These are phyloP conservation scores for Aspergillus quadrilineatus DNA, from an alignment of 2,329 filamentous ascomycete species.

Conservation along the genomic window DNA sequence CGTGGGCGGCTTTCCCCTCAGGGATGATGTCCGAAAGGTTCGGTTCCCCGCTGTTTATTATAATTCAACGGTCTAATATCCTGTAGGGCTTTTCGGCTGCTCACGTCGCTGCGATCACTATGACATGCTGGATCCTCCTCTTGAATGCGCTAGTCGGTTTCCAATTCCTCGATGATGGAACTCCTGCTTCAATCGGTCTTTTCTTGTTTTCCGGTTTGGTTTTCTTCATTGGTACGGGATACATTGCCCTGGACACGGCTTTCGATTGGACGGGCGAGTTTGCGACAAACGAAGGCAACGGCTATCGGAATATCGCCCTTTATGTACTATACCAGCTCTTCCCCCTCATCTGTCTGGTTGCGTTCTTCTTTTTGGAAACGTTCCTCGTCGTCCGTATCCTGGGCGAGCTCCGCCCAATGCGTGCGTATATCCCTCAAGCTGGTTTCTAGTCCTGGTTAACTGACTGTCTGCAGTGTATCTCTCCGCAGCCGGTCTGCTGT, in stretches of 20 bases:
- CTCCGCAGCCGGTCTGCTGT: slow-evolving; percentile 69
- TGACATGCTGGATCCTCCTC: slow-evolving; percentile 86
- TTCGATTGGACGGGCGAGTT: slow-evolving; percentile 82
- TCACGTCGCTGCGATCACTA: slow-evolving; percentile 84
- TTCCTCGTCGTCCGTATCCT: slow-evolving; percentile 82
- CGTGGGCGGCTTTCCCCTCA: slow-evolving; percentile 81
- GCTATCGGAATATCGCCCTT: slow-evolving; percentile 74
- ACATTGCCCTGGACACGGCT: slow-evolving; percentile 91
- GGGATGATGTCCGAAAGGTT: slow-evolving; percentile 64
- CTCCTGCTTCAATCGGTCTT: slow-evolving; percentile 74
- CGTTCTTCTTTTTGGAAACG: slow-evolving; percentile 80
- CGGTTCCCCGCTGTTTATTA: slow-evolving; percentile 42
- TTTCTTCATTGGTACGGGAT: slow-evolving; percentile 86
- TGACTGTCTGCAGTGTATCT: slow-evolving; percentile 65
- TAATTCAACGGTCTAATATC: slow-evolving; percentile 10
- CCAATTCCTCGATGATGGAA: slow-evolving; percentile 91
- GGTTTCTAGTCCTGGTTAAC: neutral
- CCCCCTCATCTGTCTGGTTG: slow-evolving; percentile 83
- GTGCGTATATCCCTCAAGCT: slow-evolving; percentile 45
- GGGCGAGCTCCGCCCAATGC: slow-evolving; percentile 86
- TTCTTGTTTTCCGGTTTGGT: slow-evolving; percentile 67
- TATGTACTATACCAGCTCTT: slow-evolving; percentile 93
- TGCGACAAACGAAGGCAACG: slow-evolving; percentile 55
- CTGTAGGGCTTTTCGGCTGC: slow-evolving; percentile 78
- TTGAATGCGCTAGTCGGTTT: slow-evolving; percentile 91